Conservation (phyloP, 1,284 basidiomycete species). For the Trametes sp. region DNA sequence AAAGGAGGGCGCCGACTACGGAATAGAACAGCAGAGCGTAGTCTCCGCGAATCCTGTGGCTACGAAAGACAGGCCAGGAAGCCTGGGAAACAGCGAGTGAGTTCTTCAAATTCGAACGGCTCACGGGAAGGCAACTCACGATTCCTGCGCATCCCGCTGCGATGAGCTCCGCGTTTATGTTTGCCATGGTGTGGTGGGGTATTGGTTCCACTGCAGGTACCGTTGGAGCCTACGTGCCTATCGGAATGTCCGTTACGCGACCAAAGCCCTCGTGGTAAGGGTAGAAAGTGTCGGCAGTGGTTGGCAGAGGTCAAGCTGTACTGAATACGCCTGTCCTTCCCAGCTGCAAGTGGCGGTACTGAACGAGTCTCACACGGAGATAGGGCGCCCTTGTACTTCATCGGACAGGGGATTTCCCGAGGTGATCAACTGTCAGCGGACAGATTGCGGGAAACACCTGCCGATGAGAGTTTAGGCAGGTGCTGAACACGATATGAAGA, state of each 20-base stretch:
- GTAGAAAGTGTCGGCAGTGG: background rate
- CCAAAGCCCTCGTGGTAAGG: background rate
- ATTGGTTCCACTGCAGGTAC: background rate
- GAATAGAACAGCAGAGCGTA: background rate
- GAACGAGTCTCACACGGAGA: background rate
- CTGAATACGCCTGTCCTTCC: background rate
- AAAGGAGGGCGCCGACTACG: background rate
- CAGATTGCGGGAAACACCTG: background rate
- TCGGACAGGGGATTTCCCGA: background rate
- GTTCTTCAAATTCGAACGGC: background rate
- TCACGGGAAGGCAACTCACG: background rate
- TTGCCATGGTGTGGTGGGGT: background rate
- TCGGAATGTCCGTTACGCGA: background rate
- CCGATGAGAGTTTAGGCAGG: background rate
- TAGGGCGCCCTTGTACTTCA: background rate
- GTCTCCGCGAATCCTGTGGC: slow-evolving; percentile 1
- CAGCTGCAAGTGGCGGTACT: background rate
- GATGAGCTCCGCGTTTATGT: background rate
- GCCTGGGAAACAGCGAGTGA: background rate
- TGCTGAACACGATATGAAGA: background rate
- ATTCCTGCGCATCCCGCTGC: background rate
- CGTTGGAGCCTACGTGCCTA: background rate
- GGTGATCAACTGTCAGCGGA: background rate
- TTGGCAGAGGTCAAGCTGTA: background rate
- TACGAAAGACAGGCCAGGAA: background rate